Percentiles rank a stretch among this genome's conserved stretches.
Conservation (phyloP, 164 flowering plant species). For the Liriodendron chinense region DNA sequence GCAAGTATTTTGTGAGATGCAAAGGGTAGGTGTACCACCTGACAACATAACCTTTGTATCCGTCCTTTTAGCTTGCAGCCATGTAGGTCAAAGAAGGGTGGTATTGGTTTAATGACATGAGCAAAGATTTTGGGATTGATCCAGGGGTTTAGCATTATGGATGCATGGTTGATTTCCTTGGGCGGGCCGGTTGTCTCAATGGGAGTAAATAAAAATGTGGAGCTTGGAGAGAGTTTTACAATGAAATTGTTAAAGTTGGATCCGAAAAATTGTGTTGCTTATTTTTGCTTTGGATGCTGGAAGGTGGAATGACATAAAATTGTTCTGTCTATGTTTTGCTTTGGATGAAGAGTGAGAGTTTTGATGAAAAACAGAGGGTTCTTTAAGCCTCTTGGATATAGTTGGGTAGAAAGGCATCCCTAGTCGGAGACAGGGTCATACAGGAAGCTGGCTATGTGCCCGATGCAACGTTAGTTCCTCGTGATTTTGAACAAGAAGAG, state of each 20-base stretch:
- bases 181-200: slow-evolving; percentile 61
- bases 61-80: slow-evolving; percentile 82
- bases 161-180: slow-evolving; percentile 91
- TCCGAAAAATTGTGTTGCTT: slow-evolving; percentile 67
- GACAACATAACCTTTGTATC: slow-evolving; percentile 77
- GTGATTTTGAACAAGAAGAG: slow-evolving; percentile 79
- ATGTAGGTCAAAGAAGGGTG: slow-evolving; percentile 72
- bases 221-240: slow-evolving; percentile 74
- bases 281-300: slow-evolving; percentile 80
- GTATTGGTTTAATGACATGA: slow-evolving; percentile 72
- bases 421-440: slow-evolving; percentile 72
- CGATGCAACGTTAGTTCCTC: slow-evolving; percentile 53
- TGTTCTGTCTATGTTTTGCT: too few species aligned
- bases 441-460: slow-evolving; percentile 66
- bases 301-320: slow-evolving; percentile 76
- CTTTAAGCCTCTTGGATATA: slow-evolving; percentile 75
- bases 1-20: slow-evolving; percentile 59
- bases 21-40: slow-evolving; percentile 46
- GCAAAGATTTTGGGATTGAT: slow-evolving; percentile 38
- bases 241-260: slow-evolving; percentile 67
- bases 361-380: slow-evolving; percentile 50
- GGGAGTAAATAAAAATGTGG: slow-evolving; percentile 73
- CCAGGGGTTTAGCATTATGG: slow-evolving; percentile 83
- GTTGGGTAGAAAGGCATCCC: slow-evolving; percentile 73
- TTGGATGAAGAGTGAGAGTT: slow-evolving; percentile 54